Evolutionary conservation across 2,329 filamentous ascomycete genomes (phyloP).

Genomic region (Aspergillus cejpii): DNA sequence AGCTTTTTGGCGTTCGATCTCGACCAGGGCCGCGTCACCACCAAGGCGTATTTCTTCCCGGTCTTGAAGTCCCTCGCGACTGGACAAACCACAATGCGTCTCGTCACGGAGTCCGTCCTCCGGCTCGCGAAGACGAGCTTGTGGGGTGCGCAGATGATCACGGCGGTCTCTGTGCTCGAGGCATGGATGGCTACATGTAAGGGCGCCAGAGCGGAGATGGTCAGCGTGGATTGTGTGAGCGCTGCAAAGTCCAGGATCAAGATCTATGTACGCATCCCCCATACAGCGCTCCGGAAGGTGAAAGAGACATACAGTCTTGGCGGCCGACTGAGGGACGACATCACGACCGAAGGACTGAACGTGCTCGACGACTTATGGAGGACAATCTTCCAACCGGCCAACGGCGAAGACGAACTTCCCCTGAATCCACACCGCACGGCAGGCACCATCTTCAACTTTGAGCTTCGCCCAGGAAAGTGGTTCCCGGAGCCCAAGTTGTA

Average conservation of each 20-base stretch:
- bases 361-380: constrained; percentile 2
- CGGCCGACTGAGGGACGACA: background rate
- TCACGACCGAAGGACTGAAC: background rate
- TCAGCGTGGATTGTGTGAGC: background rate
- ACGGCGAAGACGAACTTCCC: background rate
- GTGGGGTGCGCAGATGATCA: background rate
- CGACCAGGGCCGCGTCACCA: background rate
- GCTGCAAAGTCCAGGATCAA: background rate
- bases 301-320: background rate
- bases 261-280: background rate
- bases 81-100: background rate
- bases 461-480: background rate
- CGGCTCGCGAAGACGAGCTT: background rate
- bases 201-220: background rate
- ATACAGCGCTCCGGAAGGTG: background rate
- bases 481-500: constrained; percentile 6
- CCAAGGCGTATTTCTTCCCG: background rate
- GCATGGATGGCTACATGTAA: background rate
- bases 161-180: background rate
- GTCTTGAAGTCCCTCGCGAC: background rate
- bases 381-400: background rate
- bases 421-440: background rate
- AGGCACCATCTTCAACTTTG: constrained; percentile 5
- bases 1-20: background rate
- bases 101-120: background rate